Conservation (phyloP, 345 rosid genomes). For the Corymbia maculata region DNA sequence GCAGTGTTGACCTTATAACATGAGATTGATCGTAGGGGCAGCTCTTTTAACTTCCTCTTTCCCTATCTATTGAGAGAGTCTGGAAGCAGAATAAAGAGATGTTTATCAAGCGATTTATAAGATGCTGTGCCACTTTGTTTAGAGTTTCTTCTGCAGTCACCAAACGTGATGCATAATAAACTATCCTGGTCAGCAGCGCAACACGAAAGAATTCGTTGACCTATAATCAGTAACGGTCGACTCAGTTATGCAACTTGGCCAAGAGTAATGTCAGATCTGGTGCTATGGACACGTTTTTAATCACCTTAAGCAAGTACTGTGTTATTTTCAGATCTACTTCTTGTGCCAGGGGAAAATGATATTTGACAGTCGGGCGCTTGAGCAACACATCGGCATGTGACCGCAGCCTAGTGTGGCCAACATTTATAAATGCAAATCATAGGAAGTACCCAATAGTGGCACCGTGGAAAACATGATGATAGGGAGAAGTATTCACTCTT, state of each 20-base stretch:
- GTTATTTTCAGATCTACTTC: neutral
- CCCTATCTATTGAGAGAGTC: neutral
- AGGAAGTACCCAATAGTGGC: neutral
- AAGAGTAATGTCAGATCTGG: neutral
- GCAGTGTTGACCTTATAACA: neutral
- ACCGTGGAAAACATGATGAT: neutral
- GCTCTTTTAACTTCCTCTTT: neutral
- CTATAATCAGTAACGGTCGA: neutral
- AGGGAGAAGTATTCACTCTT: neutral
- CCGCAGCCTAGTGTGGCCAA: neutral
- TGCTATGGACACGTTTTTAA: neutral
- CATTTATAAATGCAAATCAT: neutral
- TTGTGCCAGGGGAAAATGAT: neutral
- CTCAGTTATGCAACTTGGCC: neutral
- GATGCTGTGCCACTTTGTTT: neutral
- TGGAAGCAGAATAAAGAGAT: neutral
- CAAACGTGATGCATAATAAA: neutral
- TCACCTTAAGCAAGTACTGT: neutral
- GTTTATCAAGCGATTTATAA: neutral
- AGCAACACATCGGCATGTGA: neutral
- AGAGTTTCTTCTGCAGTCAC: neutral
- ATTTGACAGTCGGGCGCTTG: neutral
- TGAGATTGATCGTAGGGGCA: neutral
- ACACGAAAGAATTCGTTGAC: neutral
- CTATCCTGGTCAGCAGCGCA: neutral